Conservation (phyloP, 768 basidiomycete genomes). For the Russula virescens region DNA sequence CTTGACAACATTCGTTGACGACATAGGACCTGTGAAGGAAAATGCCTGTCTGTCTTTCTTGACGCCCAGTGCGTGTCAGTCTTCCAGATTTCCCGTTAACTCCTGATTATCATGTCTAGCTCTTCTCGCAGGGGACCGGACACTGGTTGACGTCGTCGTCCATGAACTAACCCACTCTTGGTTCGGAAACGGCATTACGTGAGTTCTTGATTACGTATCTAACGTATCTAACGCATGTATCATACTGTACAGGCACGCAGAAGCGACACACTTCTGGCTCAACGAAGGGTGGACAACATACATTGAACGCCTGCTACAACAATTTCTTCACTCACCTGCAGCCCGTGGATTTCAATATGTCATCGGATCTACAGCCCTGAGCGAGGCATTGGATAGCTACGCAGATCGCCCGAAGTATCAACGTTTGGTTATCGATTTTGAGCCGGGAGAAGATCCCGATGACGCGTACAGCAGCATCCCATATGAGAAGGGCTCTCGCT, state of each 20-base stretch:
- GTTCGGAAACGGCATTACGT: slow-evolving; percentile 91
- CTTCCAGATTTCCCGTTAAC: neutral
- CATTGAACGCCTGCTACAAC: slow-evolving; percentile 75
- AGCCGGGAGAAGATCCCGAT: slow-evolving; percentile 70
- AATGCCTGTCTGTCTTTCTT: slow-evolving; percentile 85
- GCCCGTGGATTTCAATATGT: slow-evolving; percentile 77
- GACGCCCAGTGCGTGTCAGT: slow-evolving; percentile 61
- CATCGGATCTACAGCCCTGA: slow-evolving; percentile 65
- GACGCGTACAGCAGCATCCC: slow-evolving; percentile 71
- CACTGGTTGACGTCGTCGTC: slow-evolving; percentile 82
- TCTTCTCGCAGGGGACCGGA: slow-evolving; percentile 80
- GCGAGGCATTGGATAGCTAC: slow-evolving; percentile 64
- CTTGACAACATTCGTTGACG: slow-evolving; percentile 10
- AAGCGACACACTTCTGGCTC: slow-evolving; percentile 81
- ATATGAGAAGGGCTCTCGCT: slow-evolving; percentile 87
- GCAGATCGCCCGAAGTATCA: slow-evolving; percentile 64
- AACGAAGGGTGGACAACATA: slow-evolving; percentile 96
- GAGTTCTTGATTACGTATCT: slow-evolving; percentile 19
- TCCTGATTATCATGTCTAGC: slow-evolving; percentile 37
- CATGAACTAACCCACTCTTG: slow-evolving; percentile 85
- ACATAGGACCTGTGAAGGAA: slow-evolving; percentile 55
- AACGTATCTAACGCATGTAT: neutral
- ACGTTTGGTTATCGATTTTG: slow-evolving; percentile 70
- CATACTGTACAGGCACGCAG: slow-evolving; percentile 43
- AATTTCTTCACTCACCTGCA: slow-evolving; percentile 63